Percentiles rank a stretch among this genome's conserved stretches.
phyloP scores from a whole-genome alignment of 2,329 filamentous ascomycete species.

The Neonectria faginata region DNA sequence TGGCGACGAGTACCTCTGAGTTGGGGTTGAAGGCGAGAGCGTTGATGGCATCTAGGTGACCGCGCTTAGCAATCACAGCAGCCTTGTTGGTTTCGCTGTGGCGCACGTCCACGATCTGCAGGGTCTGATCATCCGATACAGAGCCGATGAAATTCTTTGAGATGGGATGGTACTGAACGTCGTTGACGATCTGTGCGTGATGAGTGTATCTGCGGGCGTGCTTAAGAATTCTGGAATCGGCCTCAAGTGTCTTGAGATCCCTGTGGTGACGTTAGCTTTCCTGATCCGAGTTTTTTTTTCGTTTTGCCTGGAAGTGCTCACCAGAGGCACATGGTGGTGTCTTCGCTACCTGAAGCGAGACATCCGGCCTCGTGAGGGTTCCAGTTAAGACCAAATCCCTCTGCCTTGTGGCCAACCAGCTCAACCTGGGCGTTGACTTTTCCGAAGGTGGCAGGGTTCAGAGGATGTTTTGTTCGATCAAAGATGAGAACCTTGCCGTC shows the following conservation, averaged over 20 bases:
- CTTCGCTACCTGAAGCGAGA: slow-evolving; percentile 90
- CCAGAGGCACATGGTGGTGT: slow-evolving; percentile 93
- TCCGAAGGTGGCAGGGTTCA: slow-evolving; percentile 72
- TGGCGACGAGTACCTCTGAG: slow-evolving; percentile 90
- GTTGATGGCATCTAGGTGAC: slow-evolving; percentile 94
- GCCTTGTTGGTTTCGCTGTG: slow-evolving; percentile 73
- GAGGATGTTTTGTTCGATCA: slow-evolving; percentile 93
- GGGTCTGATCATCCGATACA: slow-evolving; percentile 93
- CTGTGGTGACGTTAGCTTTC: slow-evolving; percentile 55
- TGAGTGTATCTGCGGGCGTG: slow-evolving; percentile 84
- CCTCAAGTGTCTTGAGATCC: slow-evolving; percentile 83
- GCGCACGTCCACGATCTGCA: slow-evolving; percentile 92
- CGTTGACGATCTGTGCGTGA: slow-evolving; percentile 92
- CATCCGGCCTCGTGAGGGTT: slow-evolving; percentile 85
- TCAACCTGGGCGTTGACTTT: slow-evolving; percentile 85
- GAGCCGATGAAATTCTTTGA: slow-evolving; percentile 88
- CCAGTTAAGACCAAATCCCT: slow-evolving; percentile 95
- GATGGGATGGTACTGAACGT: slow-evolving; percentile 93
- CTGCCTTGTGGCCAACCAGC: slow-evolving; percentile 84
- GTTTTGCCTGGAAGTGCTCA: slow-evolving; percentile 53
- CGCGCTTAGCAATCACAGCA: slow-evolving; percentile 75
- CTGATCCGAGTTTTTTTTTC: too few species aligned
- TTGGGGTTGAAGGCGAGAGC: slow-evolving; percentile 94
- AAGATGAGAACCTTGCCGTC: slow-evolving; percentile 92
- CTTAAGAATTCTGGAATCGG: slow-evolving; percentile 75